Percentiles rank a stretch among this genome's conserved stretches.
Conservation (phyloP, 2,329 filamentous ascomycete species). For the Paraphoma sp. region DNA sequence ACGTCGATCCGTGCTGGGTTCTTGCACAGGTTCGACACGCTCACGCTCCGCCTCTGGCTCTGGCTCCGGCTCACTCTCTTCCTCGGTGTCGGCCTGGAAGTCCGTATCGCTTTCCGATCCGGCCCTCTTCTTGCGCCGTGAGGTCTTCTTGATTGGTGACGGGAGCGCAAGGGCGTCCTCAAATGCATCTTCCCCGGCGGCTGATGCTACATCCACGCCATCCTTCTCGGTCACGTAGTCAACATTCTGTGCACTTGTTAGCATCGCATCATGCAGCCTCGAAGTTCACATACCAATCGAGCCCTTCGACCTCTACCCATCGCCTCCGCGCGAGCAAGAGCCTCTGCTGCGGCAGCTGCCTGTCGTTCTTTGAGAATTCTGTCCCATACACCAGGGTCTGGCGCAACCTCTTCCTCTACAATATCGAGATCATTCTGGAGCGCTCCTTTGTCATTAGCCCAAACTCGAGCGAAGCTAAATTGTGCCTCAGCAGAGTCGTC, state of each 20-base stretch:
- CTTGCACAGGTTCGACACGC: constrained; percentile 11
- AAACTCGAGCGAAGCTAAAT: constrained; percentile 89
- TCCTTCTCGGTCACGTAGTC: constrained; percentile 55
- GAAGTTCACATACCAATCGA: constrained; percentile 58
- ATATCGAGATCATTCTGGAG: constrained; percentile 69
- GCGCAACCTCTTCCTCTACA: constrained; percentile 59
- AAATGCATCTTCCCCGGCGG: constrained; percentile 21
- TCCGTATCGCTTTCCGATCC: constrained; percentile 57
- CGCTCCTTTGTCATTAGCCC: constrained; percentile 79
- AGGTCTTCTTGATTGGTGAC: constrained; percentile 41
- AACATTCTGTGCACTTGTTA: constrained; percentile 42
- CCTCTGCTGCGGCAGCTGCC: constrained; percentile 75
- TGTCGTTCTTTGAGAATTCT: constrained; percentile 86
- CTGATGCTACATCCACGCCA: constrained; percentile 14
- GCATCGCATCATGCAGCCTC: neutral
- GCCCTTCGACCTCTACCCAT: constrained; percentile 85
- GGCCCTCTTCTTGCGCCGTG: constrained; percentile 36
- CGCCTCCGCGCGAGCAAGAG: constrained; percentile 70
- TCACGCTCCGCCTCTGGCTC: constrained; percentile 11
- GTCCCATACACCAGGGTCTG: constrained; percentile 82
- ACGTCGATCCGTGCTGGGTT: constrained; percentile 7
- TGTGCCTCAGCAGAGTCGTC: constrained; percentile 75
- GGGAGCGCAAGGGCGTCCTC: constrained; percentile 23
- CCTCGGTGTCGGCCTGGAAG: constrained; percentile 51
- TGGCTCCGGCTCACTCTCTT: constrained; percentile 29